Evolutionary conservation across 2,329 filamentous ascomycete species (phyloP), one percentile per base, ranked within the genome.

Genomic region (Shiraia sp.): DNA sequence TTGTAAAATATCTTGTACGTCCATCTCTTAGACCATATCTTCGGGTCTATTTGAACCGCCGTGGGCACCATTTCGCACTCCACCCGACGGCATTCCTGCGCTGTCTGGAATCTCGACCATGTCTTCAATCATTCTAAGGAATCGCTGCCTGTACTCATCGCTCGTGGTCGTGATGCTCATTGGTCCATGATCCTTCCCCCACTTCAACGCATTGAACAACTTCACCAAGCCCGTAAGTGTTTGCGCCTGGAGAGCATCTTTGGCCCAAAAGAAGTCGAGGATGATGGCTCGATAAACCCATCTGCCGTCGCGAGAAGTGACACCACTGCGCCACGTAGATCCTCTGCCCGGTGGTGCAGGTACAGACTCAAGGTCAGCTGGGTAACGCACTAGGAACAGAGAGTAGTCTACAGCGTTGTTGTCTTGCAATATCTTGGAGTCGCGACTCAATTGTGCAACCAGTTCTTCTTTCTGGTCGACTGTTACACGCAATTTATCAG

Each of bases 221-320:
- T 79, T 79, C 44, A 90, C 79, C 25, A 88, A 65, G 0, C 79
- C 76, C 0, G 85, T 87, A 78, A 89, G 79, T 1, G 80, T 73
- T 62, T 78, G 80, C 1, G 87, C 81, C 39, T 81, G 83, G 0
- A 83, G 55, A 52, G 84, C 85, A 65, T 88, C 85, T 66, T 86
- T 87, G 0, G 85, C 81, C 86, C 86, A 90, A 72, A 90, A 88
- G 69, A 90, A 90, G 65, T 90, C 87, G 24, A 90, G 72, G 10
- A 90, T 68, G 0, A 84, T 78, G 3, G 79, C 83, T 2, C 86
- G 78, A 57, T 88, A 90, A 10, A 83, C 72, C 74, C 83, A 86
- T 53, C 81, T 80, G 0, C 80, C 80, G 55, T 88, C 82, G 0
- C 76, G 72, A 8, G 83, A 86, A 1, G 68, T 53, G 0, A 88